Conservation (phyloP, 139 green algal genomes). For the Spirogloea muscicola region DNA sequence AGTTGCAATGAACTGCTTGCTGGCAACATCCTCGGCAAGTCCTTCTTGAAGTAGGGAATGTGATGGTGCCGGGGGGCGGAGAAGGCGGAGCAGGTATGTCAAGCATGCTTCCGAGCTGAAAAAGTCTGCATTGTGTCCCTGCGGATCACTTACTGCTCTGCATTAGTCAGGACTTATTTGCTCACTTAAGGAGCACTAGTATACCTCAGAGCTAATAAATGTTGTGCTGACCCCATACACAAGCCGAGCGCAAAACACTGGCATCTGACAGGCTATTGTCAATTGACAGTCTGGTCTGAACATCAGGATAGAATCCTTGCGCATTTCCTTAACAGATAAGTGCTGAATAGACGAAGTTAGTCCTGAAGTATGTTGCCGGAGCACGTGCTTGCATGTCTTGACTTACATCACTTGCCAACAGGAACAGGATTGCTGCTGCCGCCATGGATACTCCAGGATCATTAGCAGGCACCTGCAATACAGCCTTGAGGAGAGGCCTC, state of each 20-base stretch:
- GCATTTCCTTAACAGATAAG: neutral
- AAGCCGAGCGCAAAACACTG: no score
- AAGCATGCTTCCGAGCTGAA: no score
- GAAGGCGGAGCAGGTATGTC: no score
- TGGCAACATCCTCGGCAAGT: neutral
- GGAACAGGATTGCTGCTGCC: constrained; percentile 21
- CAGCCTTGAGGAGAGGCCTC: constrained; percentile 8
- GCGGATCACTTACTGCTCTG: no score
- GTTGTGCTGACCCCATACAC: no score
- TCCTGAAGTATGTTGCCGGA: no score
- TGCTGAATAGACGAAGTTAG: neutral
- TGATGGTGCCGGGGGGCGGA: neutral
- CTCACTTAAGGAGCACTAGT: no score
- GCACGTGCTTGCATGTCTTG: no score
- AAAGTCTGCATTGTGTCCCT: no score
- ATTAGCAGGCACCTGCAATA: constrained; percentile 7
- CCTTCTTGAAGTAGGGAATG: neutral
- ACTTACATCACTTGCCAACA: constrained; percentile 23
- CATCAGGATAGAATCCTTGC: neutral
- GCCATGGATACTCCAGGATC: constrained; percentile 11
- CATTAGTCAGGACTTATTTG: no score
- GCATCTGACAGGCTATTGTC: neutral
- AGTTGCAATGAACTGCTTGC: neutral
- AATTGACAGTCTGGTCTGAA: neutral
- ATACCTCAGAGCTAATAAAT: no score